Conservation (phyloP, 306 rosid species). For the Aeschynomene evenia region DNA sequence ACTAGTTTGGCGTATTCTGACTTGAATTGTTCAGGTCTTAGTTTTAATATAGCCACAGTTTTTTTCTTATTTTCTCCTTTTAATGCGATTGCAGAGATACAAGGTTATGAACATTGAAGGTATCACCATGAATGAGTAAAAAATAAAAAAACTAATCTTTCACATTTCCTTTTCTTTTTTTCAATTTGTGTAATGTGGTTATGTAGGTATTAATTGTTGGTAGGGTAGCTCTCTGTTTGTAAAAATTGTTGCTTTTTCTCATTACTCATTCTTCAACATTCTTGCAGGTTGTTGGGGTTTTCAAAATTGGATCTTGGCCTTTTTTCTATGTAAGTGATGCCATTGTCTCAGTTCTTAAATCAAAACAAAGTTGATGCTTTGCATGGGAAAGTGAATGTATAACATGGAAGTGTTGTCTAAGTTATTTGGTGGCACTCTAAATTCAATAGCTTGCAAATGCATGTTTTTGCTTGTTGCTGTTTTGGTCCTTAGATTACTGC, state of each 20-base stretch:
- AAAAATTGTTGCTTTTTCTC: slow-evolving; percentile 12
- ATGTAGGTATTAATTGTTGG: slow-evolving; percentile 24
- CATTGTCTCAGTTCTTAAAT: slow-evolving; percentile 19
- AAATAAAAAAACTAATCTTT: slow-evolving; percentile 4
- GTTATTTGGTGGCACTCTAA: slow-evolving; percentile 41
- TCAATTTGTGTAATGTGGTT: not conserved
- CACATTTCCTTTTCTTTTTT: not conserved
- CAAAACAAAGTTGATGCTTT: slow-evolving; percentile 14
- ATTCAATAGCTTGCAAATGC: slow-evolving; percentile 61
- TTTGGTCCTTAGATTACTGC: slow-evolving; percentile 58
- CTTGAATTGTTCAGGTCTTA: not conserved
- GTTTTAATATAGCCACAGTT: too few relatives aligned
- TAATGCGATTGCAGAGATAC: not conserved
- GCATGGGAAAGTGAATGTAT: slow-evolving; percentile 33
- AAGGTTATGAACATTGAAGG: slow-evolving; percentile 3
- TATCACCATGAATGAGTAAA: slow-evolving; percentile 9
- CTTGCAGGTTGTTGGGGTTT: slow-evolving; percentile 18
- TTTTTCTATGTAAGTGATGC: slow-evolving; percentile 13
- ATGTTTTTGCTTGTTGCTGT: slow-evolving; percentile 48
- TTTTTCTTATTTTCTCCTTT: not conserved
- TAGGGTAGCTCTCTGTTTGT: not conserved
- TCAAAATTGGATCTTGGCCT: slow-evolving; percentile 13
- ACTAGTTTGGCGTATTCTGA: slow-evolving; percentile 27
- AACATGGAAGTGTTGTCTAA: slow-evolving; percentile 55
- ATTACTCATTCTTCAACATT: not conserved